Conservation (phyloP, 352 stramenopile genomes). For the Pythium vanterpoolii region DNA sequence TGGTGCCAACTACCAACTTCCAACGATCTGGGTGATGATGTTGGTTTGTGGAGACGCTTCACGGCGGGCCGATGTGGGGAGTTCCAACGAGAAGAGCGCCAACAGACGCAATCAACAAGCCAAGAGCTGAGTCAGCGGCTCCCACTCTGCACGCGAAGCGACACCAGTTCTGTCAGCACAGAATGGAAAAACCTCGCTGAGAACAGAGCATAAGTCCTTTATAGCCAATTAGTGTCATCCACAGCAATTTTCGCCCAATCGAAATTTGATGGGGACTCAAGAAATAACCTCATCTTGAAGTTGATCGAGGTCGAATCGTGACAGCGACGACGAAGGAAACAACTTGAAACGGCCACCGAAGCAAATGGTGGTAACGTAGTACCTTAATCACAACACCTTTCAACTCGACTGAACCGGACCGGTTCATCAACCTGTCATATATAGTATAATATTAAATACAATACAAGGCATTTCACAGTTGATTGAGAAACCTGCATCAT, state of each 20-base stretch:
- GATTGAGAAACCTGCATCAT: constrained; percentile 19
- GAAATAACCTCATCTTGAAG: constrained; percentile 45
- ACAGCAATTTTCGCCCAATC: constrained; percentile 15
- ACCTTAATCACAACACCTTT: not conserved
- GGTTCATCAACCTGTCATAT: not conserved
- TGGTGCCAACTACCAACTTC: not conserved
- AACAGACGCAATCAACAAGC: not conserved
- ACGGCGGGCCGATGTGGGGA: constrained; percentile 11
- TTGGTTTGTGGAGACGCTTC: not conserved
- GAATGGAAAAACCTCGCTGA: constrained; percentile 16
- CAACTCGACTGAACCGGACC: not conserved
- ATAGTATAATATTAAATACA: not conserved
- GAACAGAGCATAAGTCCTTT: not conserved
- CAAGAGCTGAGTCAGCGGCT: not conserved
- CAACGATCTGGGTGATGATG: not conserved
- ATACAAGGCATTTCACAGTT: not conserved
- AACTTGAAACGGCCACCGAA: constrained; percentile 29
- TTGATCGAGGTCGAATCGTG: constrained; percentile 44
- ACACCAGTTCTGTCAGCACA: not conserved
- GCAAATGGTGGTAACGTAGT: not conserved
- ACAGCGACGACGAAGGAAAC: constrained; percentile 52
- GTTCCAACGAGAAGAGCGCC: constrained; percentile 22
- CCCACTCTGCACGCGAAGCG: constrained; percentile 18
- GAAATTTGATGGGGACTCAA: no score
- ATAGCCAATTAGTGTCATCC: constrained; percentile 2